These are phyloP conservation scores for Sclerospora graminicola DNA, from an alignment of 352 stramenopile genomes.

Conservation along the genomic window DNA sequence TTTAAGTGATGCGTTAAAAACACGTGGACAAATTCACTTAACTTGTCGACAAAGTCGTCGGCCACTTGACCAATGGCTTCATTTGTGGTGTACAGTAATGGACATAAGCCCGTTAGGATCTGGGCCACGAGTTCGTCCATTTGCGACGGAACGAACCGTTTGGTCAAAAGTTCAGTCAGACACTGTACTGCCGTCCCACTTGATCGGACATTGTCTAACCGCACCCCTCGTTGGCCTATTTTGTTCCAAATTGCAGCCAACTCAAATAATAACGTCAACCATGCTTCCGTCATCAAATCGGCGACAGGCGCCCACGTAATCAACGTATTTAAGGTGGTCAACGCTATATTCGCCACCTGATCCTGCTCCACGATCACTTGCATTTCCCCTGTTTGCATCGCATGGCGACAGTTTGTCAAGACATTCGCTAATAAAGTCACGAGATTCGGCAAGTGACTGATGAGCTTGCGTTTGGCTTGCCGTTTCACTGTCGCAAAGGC, in stretches of 20 bases:
- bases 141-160: slow-evolving; percentile 33
- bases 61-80: slow-evolving; percentile 42
- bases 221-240: slow-evolving; percentile 2
- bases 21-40: slow-evolving; percentile 62
- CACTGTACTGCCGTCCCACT: slow-evolving; percentile 40
- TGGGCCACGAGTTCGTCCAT: slow-evolving; percentile 44
- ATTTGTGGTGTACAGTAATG: slow-evolving; percentile 50
- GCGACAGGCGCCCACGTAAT: slow-evolving; percentile 44
- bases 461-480: slow-evolving; percentile 30
- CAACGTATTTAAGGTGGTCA: slow-evolving; percentile 46
- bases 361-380: slow-evolving; percentile 25
- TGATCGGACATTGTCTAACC: slow-evolving; percentile 23
- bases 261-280: slow-evolving; percentile 57
- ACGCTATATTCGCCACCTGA: slow-evolving; percentile 32
- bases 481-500: slow-evolving; percentile 38
- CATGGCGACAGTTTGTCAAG: slow-evolving; percentile 34
- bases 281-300: slow-evolving; percentile 40
- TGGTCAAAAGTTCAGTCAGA: slow-evolving; percentile 54
- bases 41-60: slow-evolving; percentile 62
- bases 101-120: slow-evolving; percentile 38
- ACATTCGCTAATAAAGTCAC: slow-evolving; percentile 38
- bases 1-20: slow-evolving; percentile 71
- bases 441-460: slow-evolving; percentile 34
- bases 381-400: slow-evolving; percentile 17
- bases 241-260: slow-evolving; percentile 32